A percentile compares a stretch with the other conserved stretches of the same genome.
Conservation (phyloP, 805 yeast genomes). For the Yarrowia divulgata region DNA sequence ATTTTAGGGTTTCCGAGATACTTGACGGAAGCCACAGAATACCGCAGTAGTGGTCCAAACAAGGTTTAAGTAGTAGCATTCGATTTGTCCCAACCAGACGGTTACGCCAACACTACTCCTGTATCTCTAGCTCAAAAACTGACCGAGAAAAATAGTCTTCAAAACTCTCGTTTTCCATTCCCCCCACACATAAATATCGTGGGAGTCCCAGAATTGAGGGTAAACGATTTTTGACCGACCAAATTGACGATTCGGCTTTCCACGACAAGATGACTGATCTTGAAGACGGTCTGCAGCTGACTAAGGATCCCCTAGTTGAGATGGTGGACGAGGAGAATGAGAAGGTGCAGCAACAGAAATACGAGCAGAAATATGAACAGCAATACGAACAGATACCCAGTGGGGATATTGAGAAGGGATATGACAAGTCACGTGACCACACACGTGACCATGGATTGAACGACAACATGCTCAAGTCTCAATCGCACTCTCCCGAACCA, state of each 20-base stretch:
- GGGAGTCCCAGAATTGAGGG: not conserved
- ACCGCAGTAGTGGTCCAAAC: no score
- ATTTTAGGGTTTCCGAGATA: slow-evolving; percentile 1
- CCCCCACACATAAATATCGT: slow-evolving; percentile 7
- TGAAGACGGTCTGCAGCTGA: not conserved
- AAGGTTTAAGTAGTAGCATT: no score
- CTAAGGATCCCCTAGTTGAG: slow-evolving; percentile 15
- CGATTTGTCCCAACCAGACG: no score
- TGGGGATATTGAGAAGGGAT: not conserved
- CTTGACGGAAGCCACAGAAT: no score
- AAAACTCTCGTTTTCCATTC: no score
- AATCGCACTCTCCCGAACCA: not conserved
- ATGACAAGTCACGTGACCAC: not conserved
- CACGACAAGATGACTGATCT: not conserved
- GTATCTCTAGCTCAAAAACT: no score
- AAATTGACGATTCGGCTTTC: not conserved
- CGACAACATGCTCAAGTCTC: not conserved
- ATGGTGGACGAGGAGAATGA: slow-evolving; percentile 8
- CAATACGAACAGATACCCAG: not conserved
- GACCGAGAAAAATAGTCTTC: no score
- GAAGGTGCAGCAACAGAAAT: no score
- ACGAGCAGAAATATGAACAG: no score
- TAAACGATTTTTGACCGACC: no score
- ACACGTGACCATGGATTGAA: no score
- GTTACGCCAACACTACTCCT: no score